phyloP scores from a whole-genome alignment of 2,329 filamentous ascomycete species.

The Thielaviopsis musarum region DNA sequence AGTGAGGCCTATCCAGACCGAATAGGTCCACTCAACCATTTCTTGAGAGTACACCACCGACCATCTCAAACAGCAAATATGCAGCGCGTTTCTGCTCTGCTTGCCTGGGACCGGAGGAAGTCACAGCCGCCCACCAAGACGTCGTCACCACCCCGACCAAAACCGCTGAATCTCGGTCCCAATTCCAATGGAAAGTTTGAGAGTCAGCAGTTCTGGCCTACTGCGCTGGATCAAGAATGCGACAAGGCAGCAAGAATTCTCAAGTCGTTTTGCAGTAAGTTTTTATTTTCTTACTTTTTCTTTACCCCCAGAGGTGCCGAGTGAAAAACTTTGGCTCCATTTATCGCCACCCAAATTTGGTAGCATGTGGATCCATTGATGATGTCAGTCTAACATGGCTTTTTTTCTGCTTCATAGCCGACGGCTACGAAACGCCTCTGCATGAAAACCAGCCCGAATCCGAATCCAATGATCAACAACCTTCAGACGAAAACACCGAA shows the following conservation, averaged over 20 bases:
- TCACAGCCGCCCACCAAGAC: conserved; percentile 11
- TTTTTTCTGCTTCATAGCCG: conserved; percentile 23
- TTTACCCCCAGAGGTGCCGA: not conserved
- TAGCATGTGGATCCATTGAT: not conserved
- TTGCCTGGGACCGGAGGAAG: conserved; percentile 14
- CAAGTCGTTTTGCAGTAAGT: conserved; percentile 73
- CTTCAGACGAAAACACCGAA: conserved; percentile 25
- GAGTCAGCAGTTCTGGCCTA: conserved; percentile 64
- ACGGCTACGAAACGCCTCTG: conserved; percentile 36
- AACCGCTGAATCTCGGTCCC: conserved; percentile 5
- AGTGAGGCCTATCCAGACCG: conserved; percentile 2
- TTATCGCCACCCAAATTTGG: not conserved
- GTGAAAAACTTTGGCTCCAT: not conserved
- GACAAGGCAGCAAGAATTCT: conserved; percentile 84
- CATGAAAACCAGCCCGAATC: conserved; percentile 20
- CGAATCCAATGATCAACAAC: conserved; percentile 15
- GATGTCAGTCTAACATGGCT: not conserved
- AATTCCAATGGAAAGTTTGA: conserved; percentile 12
- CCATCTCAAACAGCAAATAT: conserved; percentile 4
- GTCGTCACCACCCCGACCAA: conserved; percentile 1
- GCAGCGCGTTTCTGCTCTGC: conserved; percentile 14
- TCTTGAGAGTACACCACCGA: not conserved
- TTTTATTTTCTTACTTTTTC: not conserved
- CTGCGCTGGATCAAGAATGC: conserved; percentile 70
- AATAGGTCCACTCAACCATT: not conserved